These are phyloP conservation scores for Barbatosphaeria neglecta DNA, from an alignment of 495 filamentous ascomycete genomes.

Conservation along the genomic window DNA sequence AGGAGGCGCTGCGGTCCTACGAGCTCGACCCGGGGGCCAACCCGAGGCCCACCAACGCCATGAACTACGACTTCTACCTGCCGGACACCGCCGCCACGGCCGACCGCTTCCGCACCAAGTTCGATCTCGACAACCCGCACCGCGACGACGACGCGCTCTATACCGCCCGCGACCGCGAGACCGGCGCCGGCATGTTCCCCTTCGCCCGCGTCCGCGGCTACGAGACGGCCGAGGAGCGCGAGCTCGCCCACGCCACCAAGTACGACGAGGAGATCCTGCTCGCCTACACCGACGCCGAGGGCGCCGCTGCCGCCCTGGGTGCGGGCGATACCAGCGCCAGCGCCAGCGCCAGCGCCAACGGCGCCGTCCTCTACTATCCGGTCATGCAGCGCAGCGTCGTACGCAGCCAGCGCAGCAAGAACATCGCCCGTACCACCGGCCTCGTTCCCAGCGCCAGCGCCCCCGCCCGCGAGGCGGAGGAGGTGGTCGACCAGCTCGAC, in stretches of 20 bases:
- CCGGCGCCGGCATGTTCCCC: slow-evolving; percentile 45
- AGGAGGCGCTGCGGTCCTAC: slow-evolving; percentile 46
- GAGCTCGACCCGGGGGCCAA: slow-evolving; percentile 49
- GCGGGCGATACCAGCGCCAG: slow-evolving; percentile 19
- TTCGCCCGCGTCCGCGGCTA: slow-evolving; percentile 74
- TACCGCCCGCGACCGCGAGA: slow-evolving; percentile 35
- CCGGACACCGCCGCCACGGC: slow-evolving; percentile 44
- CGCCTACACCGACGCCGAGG: slow-evolving; percentile 33
- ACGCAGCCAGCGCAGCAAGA: slow-evolving; percentile 43
- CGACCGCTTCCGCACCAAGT: slow-evolving; percentile 56
- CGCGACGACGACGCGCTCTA: slow-evolving; percentile 58
- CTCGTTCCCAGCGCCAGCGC: slow-evolving; percentile 2
- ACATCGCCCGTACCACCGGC: slow-evolving; percentile 36
- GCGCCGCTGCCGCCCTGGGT: slow-evolving; percentile 6
- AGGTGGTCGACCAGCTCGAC: slow-evolving; percentile 31
- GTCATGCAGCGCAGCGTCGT: slow-evolving; percentile 55
- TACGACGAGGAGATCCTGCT: slow-evolving; percentile 45
- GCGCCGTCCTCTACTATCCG: slow-evolving; percentile 84
- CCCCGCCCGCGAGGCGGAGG: slow-evolving; percentile 25
- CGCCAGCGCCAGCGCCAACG: slow-evolving; percentile 28
- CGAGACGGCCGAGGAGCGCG: slow-evolving; percentile 60
- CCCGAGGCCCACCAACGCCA: slow-evolving; percentile 49
- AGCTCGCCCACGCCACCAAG: slow-evolving; percentile 53
- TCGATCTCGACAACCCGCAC: slow-evolving; percentile 57
- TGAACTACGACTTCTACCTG: slow-evolving; percentile 76